Percentiles rank a stretch among this genome's conserved stretches.
These are phyloP conservation scores for Podospora appendiculata DNA, from an alignment of 495 filamentous ascomycete genomes.

Conservation along the genomic window DNA sequence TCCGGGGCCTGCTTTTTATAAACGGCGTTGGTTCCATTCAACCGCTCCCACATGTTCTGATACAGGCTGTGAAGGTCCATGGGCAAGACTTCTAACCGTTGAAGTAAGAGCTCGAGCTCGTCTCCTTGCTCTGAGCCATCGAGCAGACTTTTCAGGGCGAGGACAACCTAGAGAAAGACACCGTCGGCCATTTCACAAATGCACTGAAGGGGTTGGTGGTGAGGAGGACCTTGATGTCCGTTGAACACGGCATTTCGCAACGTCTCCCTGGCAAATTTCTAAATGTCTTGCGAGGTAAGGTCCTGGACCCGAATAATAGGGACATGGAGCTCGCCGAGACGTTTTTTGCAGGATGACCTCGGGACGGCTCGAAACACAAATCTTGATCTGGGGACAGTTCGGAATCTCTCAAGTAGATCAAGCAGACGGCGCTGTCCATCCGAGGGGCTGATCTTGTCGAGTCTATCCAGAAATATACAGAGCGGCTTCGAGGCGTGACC, in stretches of 20 bases:
- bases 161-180: slow-evolving; percentile 6
- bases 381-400: background rate
- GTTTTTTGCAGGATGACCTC: background rate
- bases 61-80: background rate
- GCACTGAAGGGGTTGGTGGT: background rate
- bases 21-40: background rate
- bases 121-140: slow-evolving; percentile 1
- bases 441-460: background rate
- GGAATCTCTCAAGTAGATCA: background rate
- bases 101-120: background rate
- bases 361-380: slow-evolving; percentile 6
- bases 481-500: background rate
- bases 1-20: background rate
- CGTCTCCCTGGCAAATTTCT: background rate
- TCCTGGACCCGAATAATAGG: slow-evolving; percentile 6
- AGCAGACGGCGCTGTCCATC: slow-evolving; percentile 1
- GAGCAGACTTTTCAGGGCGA: slow-evolving; percentile 1
- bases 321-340: slow-evolving; percentile 1
- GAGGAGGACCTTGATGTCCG: background rate
- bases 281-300: slow-evolving; percentile 1
- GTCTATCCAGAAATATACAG: slow-evolving; percentile 1
- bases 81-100: background rate
- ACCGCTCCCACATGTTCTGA: background rate
- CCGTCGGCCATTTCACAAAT: slow-evolving; percentile 2
- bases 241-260: background rate